Conservation (phyloP, 345 rosid species). For the Melastoma malabathricum region DNA sequence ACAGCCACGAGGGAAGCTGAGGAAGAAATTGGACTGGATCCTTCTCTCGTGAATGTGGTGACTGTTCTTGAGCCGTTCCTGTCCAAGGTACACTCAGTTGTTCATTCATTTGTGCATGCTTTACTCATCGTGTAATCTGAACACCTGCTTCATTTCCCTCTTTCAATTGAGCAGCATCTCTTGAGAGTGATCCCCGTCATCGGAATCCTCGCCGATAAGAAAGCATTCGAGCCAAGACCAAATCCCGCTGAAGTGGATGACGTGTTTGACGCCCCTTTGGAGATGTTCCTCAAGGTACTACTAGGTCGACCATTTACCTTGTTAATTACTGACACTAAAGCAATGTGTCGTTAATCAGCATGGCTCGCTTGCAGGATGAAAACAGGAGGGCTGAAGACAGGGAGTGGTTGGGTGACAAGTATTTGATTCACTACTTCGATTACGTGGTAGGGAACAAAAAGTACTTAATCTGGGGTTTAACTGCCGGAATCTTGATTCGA, state of each 20-base stretch:
- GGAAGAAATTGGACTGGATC: conserved; percentile 55
- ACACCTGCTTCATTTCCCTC: neutral
- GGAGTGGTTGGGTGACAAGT: conserved; percentile 31
- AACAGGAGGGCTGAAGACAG: conserved; percentile 38
- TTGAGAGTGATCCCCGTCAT: conserved; percentile 79
- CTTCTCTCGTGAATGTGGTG: conserved; percentile 33
- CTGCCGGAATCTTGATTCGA: conserved; percentile 44
- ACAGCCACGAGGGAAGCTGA: conserved; percentile 56
- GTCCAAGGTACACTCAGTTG: conserved; percentile 47
- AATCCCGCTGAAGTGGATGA: conserved; percentile 81
- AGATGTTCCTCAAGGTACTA: conserved; percentile 74
- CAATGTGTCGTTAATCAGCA: no score
- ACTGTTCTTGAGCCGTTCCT: conserved; percentile 66
- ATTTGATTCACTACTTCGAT: conserved; percentile 40
- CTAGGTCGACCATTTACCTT: neutral
- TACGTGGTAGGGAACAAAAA: conserved; percentile 18
- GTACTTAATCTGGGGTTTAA: conserved; percentile 45
- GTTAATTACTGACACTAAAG: no score
- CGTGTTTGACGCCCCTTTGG: conserved; percentile 85
- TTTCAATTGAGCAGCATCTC: conserved; percentile 48
- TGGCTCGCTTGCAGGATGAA: conserved; percentile 21
- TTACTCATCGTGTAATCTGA: neutral
- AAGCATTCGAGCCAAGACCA: conserved; percentile 47
- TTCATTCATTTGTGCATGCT: neutral
- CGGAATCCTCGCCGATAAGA: conserved; percentile 48